Percentiles rank a stretch among this genome's conserved stretches.
Conservation (phyloP, 371 early-diverging fungal genomes). For the Syncephalastrum monosporum region DNA sequence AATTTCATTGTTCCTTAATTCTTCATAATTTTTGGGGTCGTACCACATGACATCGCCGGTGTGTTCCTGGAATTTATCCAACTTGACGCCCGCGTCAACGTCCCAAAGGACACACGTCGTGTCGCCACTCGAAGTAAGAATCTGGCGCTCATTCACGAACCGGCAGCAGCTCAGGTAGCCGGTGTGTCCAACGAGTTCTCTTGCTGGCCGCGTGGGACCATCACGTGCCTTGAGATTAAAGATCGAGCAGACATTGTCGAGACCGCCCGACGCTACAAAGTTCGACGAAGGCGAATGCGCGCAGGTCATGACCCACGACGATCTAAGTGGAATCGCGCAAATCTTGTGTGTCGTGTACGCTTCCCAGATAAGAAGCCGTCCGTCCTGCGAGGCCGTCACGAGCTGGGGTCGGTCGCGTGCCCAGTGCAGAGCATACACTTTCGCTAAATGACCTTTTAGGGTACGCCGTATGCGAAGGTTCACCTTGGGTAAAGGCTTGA, state of each 20-base stretch:
- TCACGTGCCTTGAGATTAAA: constrained; percentile 92
- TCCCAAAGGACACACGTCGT: constrained; percentile 98
- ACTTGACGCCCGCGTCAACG: constrained; percentile 92
- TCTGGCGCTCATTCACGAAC: constrained; percentile 90
- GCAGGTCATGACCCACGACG: constrained; percentile 99
- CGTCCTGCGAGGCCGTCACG: constrained; percentile 96
- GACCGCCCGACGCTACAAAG: constrained; percentile 96
- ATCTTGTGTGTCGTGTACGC: constrained; percentile 95
- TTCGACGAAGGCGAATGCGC: constrained; percentile 95
- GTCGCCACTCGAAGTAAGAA: constrained; percentile 90
- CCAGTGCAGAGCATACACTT: constrained; percentile 99
- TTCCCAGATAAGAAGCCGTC: constrained; percentile 97
- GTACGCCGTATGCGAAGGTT: constrained; percentile 91
- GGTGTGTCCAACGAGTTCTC: constrained; percentile 91
- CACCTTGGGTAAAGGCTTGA: constrained; percentile 82
- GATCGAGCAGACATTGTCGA: constrained; percentile 96
- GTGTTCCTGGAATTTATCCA: constrained; percentile 91
- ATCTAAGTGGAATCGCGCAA: constrained; percentile 93
- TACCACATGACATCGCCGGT: constrained; percentile 96
- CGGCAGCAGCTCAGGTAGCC: constrained; percentile 97
- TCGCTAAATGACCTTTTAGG: constrained; percentile 95
- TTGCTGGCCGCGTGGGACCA: constrained; percentile 86
- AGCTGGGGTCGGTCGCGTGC: constrained; percentile 89
- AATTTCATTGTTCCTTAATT: neutral
- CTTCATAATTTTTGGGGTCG: neutral